Percentiles rank a stretch among this genome's conserved stretches.
Conservation (phyloP, 2,329 filamentous ascomycete genomes). For the Emmonsia crescens region DNA sequence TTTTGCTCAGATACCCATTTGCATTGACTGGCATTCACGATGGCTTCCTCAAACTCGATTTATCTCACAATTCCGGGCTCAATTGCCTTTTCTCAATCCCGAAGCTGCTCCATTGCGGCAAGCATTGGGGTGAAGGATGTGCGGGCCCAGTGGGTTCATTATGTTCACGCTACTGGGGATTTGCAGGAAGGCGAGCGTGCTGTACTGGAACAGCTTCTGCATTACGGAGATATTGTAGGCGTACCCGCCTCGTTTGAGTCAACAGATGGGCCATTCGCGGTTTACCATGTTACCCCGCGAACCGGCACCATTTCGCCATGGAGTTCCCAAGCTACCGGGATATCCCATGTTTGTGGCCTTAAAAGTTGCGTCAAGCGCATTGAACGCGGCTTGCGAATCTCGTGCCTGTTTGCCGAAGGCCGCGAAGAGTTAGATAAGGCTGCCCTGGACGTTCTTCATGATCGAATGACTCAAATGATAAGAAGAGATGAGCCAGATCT, state of each 20-base stretch:
- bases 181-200: constrained; percentile 38
- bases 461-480: constrained; percentile 91
- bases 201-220: constrained; percentile 48
- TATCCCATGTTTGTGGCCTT: constrained; percentile 82
- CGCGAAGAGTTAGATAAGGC: constrained; percentile 45
- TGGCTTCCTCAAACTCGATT: constrained; percentile 24
- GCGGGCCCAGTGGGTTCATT: constrained; percentile 47
- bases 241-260: constrained; percentile 33
- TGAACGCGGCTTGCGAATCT: constrained; percentile 74
- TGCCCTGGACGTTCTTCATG: constrained; percentile 59
- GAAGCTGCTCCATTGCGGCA: constrained; percentile 32
- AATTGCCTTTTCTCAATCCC: constrained; percentile 37
- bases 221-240: constrained; percentile 48
- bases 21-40: constrained; percentile 15
- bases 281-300: constrained; percentile 67
- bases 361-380: constrained; percentile 62
- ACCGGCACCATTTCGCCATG: constrained; percentile 81
- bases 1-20: not conserved
- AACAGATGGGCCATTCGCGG: constrained; percentile 41
- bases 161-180: constrained; percentile 48
- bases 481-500: constrained; percentile 57
- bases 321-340: constrained; percentile 93
- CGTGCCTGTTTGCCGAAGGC: constrained; percentile 50
- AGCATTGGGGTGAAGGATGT: constrained; percentile 35
- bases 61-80: constrained; percentile 31